phyloP scores from a whole-genome alignment of 106 monocot genomes.

The Hemerocallis citrina region DNA sequence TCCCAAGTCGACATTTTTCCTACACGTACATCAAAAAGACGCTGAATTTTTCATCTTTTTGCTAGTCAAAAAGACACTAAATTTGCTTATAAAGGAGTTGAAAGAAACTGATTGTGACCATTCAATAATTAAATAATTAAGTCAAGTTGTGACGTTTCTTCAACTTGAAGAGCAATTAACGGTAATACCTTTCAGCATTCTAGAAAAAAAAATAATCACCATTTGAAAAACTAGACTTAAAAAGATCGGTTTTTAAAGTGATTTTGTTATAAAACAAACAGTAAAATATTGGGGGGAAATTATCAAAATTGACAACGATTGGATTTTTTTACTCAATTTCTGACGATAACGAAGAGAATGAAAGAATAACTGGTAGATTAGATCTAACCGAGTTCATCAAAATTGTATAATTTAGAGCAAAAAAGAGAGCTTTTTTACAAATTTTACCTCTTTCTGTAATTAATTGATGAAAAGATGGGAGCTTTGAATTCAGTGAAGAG shows the following conservation, averaged over 20 bases:
- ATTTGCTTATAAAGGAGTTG: background rate
- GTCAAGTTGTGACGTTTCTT: background rate
- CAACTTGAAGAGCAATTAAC: background rate
- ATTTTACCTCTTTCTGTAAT: background rate
- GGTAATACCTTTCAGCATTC: background rate
- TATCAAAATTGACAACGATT: too few species aligned
- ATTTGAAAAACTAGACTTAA: background rate
- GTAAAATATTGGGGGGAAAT: too few species aligned
- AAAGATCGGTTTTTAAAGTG: background rate
- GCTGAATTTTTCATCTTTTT: background rate
- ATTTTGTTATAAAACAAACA: background rate
- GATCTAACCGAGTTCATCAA: background rate
- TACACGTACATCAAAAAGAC: background rate
- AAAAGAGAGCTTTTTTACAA: background rate
- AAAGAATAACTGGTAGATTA: background rate
- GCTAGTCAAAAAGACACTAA: background rate
- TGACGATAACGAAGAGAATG: background rate
- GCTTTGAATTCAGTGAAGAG: slow-evolving; percentile 2
- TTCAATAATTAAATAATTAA: background rate
- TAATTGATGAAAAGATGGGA: background rate
- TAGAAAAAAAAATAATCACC: background rate
- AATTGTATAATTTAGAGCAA: background rate
- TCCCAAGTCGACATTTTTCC: slow-evolving; percentile 20
- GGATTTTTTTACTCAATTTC: too few species aligned
- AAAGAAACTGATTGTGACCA: too few species aligned